These are phyloP conservation scores for Massarina eburnea DNA, from an alignment of 2,329 filamentous ascomycete genomes.

Conservation along the genomic window DNA sequence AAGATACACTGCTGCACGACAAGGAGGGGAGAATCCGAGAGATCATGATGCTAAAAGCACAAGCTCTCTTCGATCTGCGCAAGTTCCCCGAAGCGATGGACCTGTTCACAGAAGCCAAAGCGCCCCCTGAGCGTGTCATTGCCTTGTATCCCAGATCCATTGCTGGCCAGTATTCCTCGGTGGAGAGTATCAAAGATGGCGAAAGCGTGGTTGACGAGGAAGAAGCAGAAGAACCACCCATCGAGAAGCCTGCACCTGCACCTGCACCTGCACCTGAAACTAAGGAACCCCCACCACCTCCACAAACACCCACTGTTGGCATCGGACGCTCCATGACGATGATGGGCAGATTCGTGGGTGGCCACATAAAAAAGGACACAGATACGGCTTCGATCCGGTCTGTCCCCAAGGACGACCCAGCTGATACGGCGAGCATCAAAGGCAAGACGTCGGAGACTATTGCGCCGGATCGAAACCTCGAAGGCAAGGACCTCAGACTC, in stretches of 20 bases:
- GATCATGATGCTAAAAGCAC: slow-evolving; percentile 89
- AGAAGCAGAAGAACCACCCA: slow-evolving; percentile 12
- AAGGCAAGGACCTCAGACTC: slow-evolving; percentile 80
- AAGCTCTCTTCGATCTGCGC: slow-evolving; percentile 76
- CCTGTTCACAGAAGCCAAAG: slow-evolving; percentile 85
- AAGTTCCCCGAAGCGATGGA: slow-evolving; percentile 87
- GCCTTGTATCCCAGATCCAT: slow-evolving; percentile 81
- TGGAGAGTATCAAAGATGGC: slow-evolving; percentile 54
- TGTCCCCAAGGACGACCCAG: slow-evolving; percentile 55
- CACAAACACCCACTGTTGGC: slow-evolving; percentile 36
- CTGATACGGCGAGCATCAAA: slow-evolving; percentile 59
- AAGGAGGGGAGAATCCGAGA: slow-evolving; percentile 80
- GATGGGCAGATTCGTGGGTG: slow-evolving; percentile 51
- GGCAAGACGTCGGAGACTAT: slow-evolving; percentile 48
- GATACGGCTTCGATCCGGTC: slow-evolving; percentile 63
- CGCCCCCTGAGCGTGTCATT: slow-evolving; percentile 86
- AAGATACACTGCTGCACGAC: slow-evolving; percentile 84
- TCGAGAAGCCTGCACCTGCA: slow-evolving; percentile 16
- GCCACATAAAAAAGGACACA: slow-evolving; percentile 49
- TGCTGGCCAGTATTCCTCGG: slow-evolving; percentile 74
- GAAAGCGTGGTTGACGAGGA: slow-evolving; percentile 40
- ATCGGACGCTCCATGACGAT: slow-evolving; percentile 40
- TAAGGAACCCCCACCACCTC: slow-evolving; percentile 24
- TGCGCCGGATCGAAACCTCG: slow-evolving; percentile 54
- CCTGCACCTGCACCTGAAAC: too few relatives aligned